These are phyloP conservation scores for Powellomyces hirtus DNA, from an alignment of 192 early-diverging fungal species.

Conservation along the genomic window DNA sequence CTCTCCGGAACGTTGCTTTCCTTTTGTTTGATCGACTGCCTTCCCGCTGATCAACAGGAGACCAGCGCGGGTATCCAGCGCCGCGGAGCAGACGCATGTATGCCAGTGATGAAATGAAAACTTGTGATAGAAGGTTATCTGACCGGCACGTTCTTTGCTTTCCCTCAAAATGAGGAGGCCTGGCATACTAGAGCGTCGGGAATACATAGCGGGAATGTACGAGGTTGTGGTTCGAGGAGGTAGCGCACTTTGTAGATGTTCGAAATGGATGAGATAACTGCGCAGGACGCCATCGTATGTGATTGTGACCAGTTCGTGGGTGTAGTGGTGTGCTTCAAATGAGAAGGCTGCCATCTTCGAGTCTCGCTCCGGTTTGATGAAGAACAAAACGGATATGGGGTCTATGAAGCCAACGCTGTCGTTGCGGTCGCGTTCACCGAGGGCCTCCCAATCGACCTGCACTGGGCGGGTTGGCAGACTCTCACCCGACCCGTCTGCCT, in stretches of 20 bases:
- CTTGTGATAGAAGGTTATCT: constrained; percentile 49
- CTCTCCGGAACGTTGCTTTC: not conserved
- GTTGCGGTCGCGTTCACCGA: constrained; percentile 2
- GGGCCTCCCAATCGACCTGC: constrained; percentile 20
- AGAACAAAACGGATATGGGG: constrained; percentile 19
- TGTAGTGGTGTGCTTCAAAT: constrained; percentile 45
- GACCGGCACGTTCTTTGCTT: constrained; percentile 41
- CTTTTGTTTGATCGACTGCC: not conserved
- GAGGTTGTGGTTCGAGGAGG: constrained; percentile 27
- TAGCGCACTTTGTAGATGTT: constrained; percentile 28
- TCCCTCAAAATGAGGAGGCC: constrained; percentile 42
- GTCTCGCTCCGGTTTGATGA: constrained; percentile 6
- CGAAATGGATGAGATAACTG: constrained; percentile 54
- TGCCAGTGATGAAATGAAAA: constrained; percentile 47
- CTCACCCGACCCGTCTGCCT: not conserved
- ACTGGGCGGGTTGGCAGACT: constrained; percentile 19
- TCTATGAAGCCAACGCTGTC: constrained; percentile 26
- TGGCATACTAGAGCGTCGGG: constrained; percentile 6
- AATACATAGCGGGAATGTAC: constrained; percentile 9
- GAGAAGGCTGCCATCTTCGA: not conserved
- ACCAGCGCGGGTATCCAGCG: constrained; percentile 34
- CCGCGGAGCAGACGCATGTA: constrained; percentile 40
- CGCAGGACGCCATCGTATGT: constrained; percentile 53
- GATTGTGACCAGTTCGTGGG: constrained; percentile 51
- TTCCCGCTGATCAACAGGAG: constrained; percentile 48